These are phyloP conservation scores for Postia placenta DNA, from an alignment of 768 basidiomycete species.

Conservation along the genomic window DNA sequence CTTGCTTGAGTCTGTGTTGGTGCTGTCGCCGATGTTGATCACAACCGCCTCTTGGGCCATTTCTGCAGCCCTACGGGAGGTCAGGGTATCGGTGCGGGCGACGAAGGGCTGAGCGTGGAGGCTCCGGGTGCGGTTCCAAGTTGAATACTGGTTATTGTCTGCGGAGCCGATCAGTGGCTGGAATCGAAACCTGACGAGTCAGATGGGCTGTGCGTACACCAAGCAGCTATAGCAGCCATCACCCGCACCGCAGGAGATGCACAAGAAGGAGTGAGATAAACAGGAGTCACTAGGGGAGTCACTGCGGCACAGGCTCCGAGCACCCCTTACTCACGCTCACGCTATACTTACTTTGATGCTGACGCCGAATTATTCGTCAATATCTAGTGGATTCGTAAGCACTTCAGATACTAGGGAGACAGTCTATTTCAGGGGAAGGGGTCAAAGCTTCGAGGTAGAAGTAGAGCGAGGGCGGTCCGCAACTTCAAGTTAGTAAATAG, in stretches of 20 bases:
- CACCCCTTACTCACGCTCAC: not conserved
- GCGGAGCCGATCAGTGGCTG: constrained; percentile 8
- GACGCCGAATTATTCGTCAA: not conserved
- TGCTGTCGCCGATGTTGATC: constrained; percentile 27
- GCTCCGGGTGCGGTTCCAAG: constrained; percentile 55
- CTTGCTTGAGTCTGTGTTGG: constrained; percentile 23
- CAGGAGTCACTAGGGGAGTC: not conserved
- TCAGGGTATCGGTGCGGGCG: constrained; percentile 43
- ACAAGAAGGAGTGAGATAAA: not conserved
- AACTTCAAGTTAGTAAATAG: too few relatives aligned
- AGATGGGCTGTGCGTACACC: constrained; percentile 4
- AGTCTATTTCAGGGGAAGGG: too few relatives aligned
- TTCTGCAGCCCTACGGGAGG: constrained; percentile 41
- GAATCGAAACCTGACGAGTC: not conserved
- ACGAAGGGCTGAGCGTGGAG: constrained; percentile 46
- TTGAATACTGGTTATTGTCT: constrained; percentile 47
- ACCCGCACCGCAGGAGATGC: not conserved
- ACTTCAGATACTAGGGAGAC: too few relatives aligned
- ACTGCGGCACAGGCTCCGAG: not conserved
- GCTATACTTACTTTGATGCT: not conserved
- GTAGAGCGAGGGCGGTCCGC: too few relatives aligned
- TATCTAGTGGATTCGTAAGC: too few relatives aligned
- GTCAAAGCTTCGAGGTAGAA: too few relatives aligned
- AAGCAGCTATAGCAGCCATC: constrained; percentile 3
- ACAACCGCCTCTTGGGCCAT: constrained; percentile 36